Evolutionary conservation across 495 filamentous ascomycete genomes (phyloP), one percentile per base, ranked within the genome.

Genomic region (Trichoderma asperelloides): DNA sequence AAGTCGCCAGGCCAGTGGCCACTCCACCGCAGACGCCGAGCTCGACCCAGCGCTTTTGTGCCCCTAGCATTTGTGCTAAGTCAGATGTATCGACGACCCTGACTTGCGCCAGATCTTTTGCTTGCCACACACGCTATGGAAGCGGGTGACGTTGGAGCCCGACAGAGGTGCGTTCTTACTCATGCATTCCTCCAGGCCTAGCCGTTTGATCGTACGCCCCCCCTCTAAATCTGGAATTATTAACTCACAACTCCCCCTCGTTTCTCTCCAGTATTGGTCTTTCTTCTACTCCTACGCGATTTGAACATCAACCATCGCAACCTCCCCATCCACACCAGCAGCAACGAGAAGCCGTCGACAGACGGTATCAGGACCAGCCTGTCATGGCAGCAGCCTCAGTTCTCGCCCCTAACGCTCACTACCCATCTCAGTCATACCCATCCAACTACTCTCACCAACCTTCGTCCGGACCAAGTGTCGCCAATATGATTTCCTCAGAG

Each of bases 341-440:
- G 68, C 74, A 74, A 27, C 70, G 74, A 70, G 74, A 80, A 69
- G 65, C 70, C 63, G 67, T 73, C 66, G 76, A 75, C 30, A 74
- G 77, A 60, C 70, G 73, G 18, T 75, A 73, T 70, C 72, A 75
- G 68, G 79, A 80, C 67, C 68, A 70, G 49, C 73, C 78, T 65
- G 68, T 71, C 70, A 83, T 83, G 81, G 81, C 81, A 67, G 77
- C 81, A 23, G 78, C 80, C 68, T 71, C 79, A 23, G 69, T 83
- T 55, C 76, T 83, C 28, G 81, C 76, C 66, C 78, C 81, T n/a
- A 78, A 73, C 66, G 72, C 74, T n/a, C 71, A 75, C 18, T 81
- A 79, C 69, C 77, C 74, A 45, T 68, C 74, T 67, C 76, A 79
- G 25, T 71, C 73, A 13, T 79, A 73, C 65, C 71, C 69, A 18